Base-by-base conservation (phyloP, 352 stramenopile genomes). In the Phytophthora idaei region DNA sequence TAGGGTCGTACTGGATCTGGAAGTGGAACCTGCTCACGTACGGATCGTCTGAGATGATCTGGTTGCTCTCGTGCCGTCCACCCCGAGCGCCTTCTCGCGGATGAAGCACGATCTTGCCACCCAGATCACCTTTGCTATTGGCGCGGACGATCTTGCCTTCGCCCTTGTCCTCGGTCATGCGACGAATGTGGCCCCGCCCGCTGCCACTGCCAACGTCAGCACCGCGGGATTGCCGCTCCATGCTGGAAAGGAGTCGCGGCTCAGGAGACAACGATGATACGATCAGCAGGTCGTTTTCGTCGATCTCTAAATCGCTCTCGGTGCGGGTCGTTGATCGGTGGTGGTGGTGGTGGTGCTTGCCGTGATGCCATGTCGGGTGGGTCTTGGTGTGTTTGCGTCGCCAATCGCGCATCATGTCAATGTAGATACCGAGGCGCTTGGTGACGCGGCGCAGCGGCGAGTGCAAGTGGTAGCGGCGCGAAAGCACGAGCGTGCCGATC, bases 21-120 rank as follows among this genome's bases (percentile, higher is more conserved):
- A 95, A 95, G 51, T 95, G 87, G 50, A 82, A 85, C 5, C 87
- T 85, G 31, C 84, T 93, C 65, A 95, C 87, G 68, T 87, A 92
- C 63, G 82, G 83, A 50, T 95, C 87, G 67, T 95, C 81, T 37
- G 90, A 87, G 54, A 95, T 89, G 67, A 95, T 94, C 58, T 94
- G 84, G 64, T 94, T 95, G 71, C 74, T 90, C 32, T 85, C 71
- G 59, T 94, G 84, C 14, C 87, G 87, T 32, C 87, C 87, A 36
- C 87, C 87, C 7, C 62, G 66, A 6, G 85, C 87, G 7, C 85
- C 84, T 28, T 87, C 78, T 47, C 74, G 75, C 21, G 85, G 85
- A 25, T 89, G 72, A 27, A 94, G 71, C 57, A 92, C 61, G 65
- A 94, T 92, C 51, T 87, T 81, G 39, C 71, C 73, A 4, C 48